Percentiles rank a stretch among this genome's conserved stretches.
These are phyloP conservation scores for Phytophthora colocasiae DNA, from an alignment of 352 stramenopile genomes.

Conservation along the genomic window DNA sequence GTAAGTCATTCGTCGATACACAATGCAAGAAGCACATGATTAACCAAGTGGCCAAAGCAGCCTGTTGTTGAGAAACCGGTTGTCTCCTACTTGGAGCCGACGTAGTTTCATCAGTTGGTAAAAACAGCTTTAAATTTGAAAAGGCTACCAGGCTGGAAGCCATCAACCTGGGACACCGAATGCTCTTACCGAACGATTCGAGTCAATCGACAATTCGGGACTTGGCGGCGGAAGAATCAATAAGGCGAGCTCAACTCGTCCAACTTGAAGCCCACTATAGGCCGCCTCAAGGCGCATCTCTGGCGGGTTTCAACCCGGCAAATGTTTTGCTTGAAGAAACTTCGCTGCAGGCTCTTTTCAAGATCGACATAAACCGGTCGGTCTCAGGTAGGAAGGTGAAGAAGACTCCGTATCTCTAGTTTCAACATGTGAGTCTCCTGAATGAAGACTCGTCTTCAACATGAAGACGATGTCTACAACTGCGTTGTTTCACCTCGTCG, in stretches of 20 bases:
- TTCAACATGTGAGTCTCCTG: background rate
- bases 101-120: too few relatives aligned
- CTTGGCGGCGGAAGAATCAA: background rate
- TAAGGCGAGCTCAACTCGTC: background rate
- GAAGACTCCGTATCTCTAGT: conserved; percentile 21
- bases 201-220: background rate
- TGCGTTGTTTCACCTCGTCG: background rate
- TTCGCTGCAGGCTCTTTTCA: conserved; percentile 24
- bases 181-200: background rate
- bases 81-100: too few relatives aligned
- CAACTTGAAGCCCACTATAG: background rate
- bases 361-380: conserved; percentile 31
- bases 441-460: conserved; percentile 10
- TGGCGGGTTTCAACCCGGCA: background rate
- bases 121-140: too few relatives aligned
- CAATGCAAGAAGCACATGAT: background rate
- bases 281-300: background rate
- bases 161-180: background rate
- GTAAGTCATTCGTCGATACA: background rate
- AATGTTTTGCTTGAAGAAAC: conserved; percentile 1
- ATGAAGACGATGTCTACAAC: background rate
- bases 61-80: too few relatives aligned
- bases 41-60: background rate
- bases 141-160: too few relatives aligned
- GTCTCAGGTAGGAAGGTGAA: conserved; percentile 5